Evolutionary conservation across 352 stramenopile species (phyloP), one percentile per base, ranked within the genome.

Genomic region (Pseudoperonospora humuli): DNA sequence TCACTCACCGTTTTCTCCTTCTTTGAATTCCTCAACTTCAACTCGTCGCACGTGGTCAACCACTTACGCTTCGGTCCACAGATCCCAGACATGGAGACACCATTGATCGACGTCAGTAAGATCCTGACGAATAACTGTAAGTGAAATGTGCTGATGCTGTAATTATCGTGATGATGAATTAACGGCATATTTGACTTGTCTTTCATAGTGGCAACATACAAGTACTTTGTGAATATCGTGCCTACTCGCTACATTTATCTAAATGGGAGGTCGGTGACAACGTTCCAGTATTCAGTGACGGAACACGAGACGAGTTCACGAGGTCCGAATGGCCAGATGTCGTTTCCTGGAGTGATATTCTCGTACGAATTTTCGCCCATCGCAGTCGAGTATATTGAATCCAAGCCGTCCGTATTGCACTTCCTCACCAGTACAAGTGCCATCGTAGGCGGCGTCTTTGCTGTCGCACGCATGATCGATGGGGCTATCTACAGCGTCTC

Each of bases 301-400:
- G 82, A 94, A 57, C 77, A 91, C 56, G 76, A 78, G 32, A 75
- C 53, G 15, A 70, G 72, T 20, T 61, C 64, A 17, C 50, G 45
- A 23, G 42, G 50, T 26, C 49, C 63, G 7, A 79, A 79, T 38
- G 70, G 70, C 11, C 63, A 70, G 26, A 57, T 91, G 40, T 75
- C 57, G 8, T 89, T 94, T 57, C 82, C 82, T 0, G 82, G 82
- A 27, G 82, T 94, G 35, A 86, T 83, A 33, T 81, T 94, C 52
- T 88, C 78, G 39, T 94, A 94, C 61, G 82, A 94, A 17, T 94
- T 94, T 45, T 91, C 82, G 45, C 82, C 82, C 34, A 94, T 94
- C 48, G 78, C 80, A 27, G 79, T 94, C 40, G 75, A 92, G 41
- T 94, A 94, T 61, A 60, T 91, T 43, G 82, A 94, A 59, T 77